Percentiles rank a stretch among this genome's conserved stretches.
Evolutionary conservation across 1,139 yeast species (phyloP).

Genomic region (Blastobotrys elegans): DNA sequence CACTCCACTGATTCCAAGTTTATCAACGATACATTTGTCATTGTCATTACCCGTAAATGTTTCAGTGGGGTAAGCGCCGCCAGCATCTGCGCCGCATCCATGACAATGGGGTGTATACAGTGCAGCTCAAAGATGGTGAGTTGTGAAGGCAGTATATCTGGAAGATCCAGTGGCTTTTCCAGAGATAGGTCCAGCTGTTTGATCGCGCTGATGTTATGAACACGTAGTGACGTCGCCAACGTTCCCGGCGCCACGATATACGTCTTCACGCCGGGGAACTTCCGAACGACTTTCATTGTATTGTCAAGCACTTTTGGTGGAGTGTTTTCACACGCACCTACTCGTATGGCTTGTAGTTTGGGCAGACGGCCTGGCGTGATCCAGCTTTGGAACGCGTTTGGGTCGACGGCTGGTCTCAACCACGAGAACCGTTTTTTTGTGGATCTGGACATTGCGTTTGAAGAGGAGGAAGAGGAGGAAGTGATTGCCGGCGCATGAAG

Average conservation of each 20-base stretch:
- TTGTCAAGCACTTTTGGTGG: background rate
- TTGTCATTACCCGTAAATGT: background rate
- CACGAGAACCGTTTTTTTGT: background rate
- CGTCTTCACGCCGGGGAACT: background rate
- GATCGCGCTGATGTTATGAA: background rate
- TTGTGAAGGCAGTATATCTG: background rate
- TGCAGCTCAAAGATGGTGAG: constrained; percentile 2
- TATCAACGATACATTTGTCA: constrained; percentile 6
- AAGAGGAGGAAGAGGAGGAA: background rate
- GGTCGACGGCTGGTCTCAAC: background rate
- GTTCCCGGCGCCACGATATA: background rate
- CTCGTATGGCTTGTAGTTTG: background rate
- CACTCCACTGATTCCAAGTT: constrained; percentile 6
- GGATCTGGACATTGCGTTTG: background rate
- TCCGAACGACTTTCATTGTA: background rate
- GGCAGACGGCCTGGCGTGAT: background rate
- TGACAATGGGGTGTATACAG: background rate
- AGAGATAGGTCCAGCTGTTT: background rate
- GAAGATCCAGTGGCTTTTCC: background rate
- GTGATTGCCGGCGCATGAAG: background rate
- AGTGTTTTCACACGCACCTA: background rate
- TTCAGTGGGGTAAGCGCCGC: background rate
- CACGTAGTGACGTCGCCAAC: background rate
- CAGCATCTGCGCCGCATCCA: background rate
- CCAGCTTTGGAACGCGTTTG: background rate